Evolutionary conservation across 2,329 filamentous ascomycete species (phyloP).

Genomic region (Venturiaceae sp.): DNA sequence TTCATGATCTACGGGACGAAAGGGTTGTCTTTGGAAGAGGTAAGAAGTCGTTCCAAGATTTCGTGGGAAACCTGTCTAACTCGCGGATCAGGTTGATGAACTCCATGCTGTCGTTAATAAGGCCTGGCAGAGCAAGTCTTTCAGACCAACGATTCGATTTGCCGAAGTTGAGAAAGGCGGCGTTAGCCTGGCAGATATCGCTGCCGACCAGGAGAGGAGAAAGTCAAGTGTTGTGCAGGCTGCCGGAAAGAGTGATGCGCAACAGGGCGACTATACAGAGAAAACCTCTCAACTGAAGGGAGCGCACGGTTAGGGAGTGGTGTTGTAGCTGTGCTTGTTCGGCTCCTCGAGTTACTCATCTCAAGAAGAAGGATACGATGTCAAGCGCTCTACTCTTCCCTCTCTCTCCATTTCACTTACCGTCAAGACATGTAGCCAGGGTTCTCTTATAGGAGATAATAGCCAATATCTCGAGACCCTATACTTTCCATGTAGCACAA

Average conservation of each 20-base stretch:
- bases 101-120: conserved; percentile 63
- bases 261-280: neutral
- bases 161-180: conserved; percentile 19
- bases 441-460: too few species aligned
- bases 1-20: conserved; percentile 69
- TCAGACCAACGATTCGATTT: conserved; percentile 41
- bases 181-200: conserved; percentile 20
- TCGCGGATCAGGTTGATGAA: conserved; percentile 40
- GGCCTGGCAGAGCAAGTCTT: conserved; percentile 60
- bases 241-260: neutral
- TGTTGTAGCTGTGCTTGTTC: too few species aligned
- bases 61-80: neutral
- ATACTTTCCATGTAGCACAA: too few species aligned
- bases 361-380: too few species aligned
- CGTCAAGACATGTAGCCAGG: too few species aligned
- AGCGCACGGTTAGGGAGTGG: too few species aligned
- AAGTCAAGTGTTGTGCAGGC: neutral
- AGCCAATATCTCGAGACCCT: too few species aligned
- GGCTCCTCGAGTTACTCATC: too few species aligned
- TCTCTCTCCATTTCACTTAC: too few species aligned
- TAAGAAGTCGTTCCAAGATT: conserved; percentile 20
- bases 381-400: too few species aligned
- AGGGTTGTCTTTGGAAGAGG: conserved; percentile 67
- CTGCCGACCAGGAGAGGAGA: conserved; percentile 1
- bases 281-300: too few species aligned